Evolutionary conservation across 257 asterid species (phyloP), one percentile per base, ranked within the genome.

Genomic region (Scutellaria minor): DNA sequence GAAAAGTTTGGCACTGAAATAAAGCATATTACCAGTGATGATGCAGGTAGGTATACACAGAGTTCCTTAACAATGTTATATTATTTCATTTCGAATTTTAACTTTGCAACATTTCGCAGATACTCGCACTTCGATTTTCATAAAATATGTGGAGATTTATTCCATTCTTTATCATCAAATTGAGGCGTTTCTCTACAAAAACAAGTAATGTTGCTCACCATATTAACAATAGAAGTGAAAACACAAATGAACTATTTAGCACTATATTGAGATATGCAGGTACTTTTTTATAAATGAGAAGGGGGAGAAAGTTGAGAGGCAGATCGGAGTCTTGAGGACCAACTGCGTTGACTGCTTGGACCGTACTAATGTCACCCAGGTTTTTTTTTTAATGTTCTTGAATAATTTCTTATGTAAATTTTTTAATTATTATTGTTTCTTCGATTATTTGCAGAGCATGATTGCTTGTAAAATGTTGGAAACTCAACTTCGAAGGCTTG

Each of bases 331-430:
- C 76, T 92, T 92, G 51, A 87, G 98, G 84, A 86, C 96, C 76
- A 95, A 95, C 73, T 95, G 97, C 82, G 80, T 95, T 51, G 99
- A 92, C 75, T 92, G 98, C 83, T 86, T 95, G 80, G 99, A 95
- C 87, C 95, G 98, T 35, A 95, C 99, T 62, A 95, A 95, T 88
- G 99, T 95, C 68, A 95, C 98, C 65, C 98, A 95, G 95, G 99
- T 18, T 18, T 18, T 18, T 18, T 70, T 18, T 18, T 18, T 53
- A 39, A 60, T 63, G n/a, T n/a, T n/a, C 39, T 46, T 27, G 51
- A 41, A 48, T 50, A 5, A 24, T 10, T 24, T 61, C 8, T 64
- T 24, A 27, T 3, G 8, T 51, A 20, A 54, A 37, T 24, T 56
- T 56, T n/a, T 56, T n/a, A 24, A 24, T 24, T 24, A 24, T 24